Conservation (phyloP, 345 rosid genomes). For the Xanthoceras sorbifolium region DNA sequence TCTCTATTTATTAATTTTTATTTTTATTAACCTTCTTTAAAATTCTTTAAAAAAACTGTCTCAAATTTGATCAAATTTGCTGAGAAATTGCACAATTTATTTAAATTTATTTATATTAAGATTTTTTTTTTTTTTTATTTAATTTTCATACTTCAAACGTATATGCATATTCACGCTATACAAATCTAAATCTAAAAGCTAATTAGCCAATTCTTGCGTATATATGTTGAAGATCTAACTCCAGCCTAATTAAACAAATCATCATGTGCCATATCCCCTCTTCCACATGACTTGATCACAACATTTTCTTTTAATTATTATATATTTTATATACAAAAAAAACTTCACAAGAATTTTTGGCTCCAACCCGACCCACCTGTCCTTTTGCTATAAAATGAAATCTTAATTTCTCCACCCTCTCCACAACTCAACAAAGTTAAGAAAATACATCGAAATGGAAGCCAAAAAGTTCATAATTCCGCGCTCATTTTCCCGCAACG, state of each 20-base stretch:
- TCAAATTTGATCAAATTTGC: background rate
- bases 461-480: background rate
- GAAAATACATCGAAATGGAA: background rate
- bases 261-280: background rate
- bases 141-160: background rate
- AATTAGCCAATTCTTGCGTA: background rate
- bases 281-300: background rate
- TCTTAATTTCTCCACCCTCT: background rate
- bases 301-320: background rate
- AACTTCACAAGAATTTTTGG: background rate
- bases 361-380: background rate
- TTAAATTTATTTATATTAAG: too few species aligned
- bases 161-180: background rate
- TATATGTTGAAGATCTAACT: background rate
- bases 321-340: background rate
- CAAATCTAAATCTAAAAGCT: background rate
- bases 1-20: too few species aligned
- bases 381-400: constrained; percentile 11
- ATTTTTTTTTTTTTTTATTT: too few species aligned
- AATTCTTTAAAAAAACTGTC: too few species aligned
- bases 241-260: background rate
- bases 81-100: too few species aligned
- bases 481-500: background rate
- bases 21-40: too few species aligned
- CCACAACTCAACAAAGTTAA: background rate